These are phyloP conservation scores for Cymbopogon flexuosus DNA, from an alignment of 202 grass and related monocot species.

Conservation along the genomic window DNA sequence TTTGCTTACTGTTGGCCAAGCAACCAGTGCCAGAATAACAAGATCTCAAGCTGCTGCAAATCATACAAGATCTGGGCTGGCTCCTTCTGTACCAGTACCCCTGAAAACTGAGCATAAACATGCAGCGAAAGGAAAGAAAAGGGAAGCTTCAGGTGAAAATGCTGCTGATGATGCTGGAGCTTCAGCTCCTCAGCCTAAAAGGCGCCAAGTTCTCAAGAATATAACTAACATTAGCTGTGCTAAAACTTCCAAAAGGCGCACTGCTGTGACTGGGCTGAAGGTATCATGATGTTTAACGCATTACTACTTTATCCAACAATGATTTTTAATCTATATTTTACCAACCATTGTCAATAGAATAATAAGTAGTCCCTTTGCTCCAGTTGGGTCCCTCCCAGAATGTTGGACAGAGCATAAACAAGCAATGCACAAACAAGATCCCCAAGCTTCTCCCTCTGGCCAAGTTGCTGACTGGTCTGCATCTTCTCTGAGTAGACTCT, in stretches of 20 bases:
- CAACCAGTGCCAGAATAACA: constrained; percentile 57
- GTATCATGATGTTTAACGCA: constrained; percentile 35
- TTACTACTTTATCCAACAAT: constrained; percentile 1
- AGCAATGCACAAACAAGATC: constrained; percentile 36
- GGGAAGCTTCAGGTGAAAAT: constrained; percentile 50
- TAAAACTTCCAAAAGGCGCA: constrained; percentile 24
- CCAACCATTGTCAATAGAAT: constrained; percentile 14
- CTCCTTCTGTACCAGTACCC: constrained; percentile 36
- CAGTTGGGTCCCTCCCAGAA: constrained; percentile 41
- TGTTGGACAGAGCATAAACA: constrained; percentile 38
- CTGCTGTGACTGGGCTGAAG: constrained; percentile 46
- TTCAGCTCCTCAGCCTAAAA: constrained; percentile 52
- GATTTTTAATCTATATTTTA: constrained; percentile 4
- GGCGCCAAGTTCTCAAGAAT: constrained; percentile 50
- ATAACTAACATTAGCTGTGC: constrained; percentile 43
- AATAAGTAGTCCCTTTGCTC: constrained; percentile 27
- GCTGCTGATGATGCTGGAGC: constrained; percentile 17
- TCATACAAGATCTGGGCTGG: constrained; percentile 24
- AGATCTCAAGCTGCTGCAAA: constrained; percentile 52
- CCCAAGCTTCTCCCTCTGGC: constrained; percentile 15
- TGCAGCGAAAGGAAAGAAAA: constrained; percentile 40
- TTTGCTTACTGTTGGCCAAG: constrained; percentile 36
- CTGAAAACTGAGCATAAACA: constrained; percentile 34
- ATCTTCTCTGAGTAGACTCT: constrained; percentile 20
- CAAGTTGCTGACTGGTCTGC: not conserved